A percentile compares a stretch with the other conserved stretches of the same genome.
Conservation (phyloP, 1,284 basidiomycete species). For the Phellinidium pouzarii region DNA sequence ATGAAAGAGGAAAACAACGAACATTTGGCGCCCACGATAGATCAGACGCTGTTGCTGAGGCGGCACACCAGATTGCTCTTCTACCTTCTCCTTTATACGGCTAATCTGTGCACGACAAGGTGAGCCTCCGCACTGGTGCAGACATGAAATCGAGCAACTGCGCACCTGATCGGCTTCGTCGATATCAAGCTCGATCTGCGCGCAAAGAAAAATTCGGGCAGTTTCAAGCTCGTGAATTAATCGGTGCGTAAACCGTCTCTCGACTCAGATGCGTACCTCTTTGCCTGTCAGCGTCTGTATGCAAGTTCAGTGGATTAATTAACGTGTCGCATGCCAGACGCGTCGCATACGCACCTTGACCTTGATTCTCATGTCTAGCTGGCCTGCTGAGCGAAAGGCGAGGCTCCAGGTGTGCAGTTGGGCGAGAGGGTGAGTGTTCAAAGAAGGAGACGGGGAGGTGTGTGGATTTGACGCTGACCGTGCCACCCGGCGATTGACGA, state of each 20-base stretch:
- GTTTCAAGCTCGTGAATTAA: background rate
- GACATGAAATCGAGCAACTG: conserved; percentile 1
- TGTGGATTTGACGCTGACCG: background rate
- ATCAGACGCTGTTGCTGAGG: conserved; percentile 96
- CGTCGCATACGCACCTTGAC: conserved; percentile 52
- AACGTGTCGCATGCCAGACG: conserved; percentile 9
- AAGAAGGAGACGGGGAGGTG: background rate
- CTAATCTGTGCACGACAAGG: conserved; percentile 54
- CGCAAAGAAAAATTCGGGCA: background rate
- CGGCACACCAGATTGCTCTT: conserved; percentile 98
- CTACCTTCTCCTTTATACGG: conserved; percentile 97
- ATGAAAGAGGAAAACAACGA: conserved; percentile 32
- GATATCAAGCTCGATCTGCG: conserved; percentile 92
- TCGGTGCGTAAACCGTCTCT: background rate
- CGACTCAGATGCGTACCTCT: conserved; percentile 51
- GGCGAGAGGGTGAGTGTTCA: background rate
- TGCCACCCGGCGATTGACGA: conserved; percentile 13
- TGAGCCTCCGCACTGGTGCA: background rate
- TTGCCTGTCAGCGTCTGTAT: conserved; percentile 85
- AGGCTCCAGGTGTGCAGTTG: background rate
- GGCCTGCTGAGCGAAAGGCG: background rate
- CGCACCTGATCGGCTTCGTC: conserved; percentile 84
- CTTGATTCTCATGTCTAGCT: conserved; percentile 75
- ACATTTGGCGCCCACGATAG: conserved; percentile 95
- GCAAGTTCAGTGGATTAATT: conserved; percentile 12